Conservation (phyloP, 2,329 filamentous ascomycete species). For the Xylaria sp. region DNA sequence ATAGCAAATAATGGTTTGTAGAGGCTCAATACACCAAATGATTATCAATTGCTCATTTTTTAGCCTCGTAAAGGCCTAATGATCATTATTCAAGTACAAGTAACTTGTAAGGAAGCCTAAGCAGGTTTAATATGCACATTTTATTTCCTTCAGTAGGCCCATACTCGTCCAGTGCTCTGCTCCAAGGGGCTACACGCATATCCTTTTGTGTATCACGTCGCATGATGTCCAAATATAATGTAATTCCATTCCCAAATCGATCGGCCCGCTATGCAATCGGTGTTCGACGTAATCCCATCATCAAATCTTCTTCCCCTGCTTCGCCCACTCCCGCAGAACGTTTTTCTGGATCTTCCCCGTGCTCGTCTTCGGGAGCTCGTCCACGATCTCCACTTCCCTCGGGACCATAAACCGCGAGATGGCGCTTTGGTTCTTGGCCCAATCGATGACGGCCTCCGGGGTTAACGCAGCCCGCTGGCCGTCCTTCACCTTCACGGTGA, state of each 20-base stretch:
- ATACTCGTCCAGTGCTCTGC: neutral
- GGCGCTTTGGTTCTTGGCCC: constrained; percentile 81
- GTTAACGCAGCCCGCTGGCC: constrained; percentile 55
- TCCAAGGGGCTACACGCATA: neutral
- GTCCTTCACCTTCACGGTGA: constrained; percentile 79
- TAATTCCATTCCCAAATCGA: neutral
- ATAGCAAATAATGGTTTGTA: neutral
- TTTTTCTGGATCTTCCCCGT: constrained; percentile 99
- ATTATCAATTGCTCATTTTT: neutral
- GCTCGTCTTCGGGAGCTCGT: constrained; percentile 92
- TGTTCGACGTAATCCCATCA: neutral
- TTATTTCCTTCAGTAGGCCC: neutral
- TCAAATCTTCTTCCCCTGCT: constrained; percentile 46
- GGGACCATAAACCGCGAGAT: constrained; percentile 94
- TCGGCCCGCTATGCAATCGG: neutral
- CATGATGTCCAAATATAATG: neutral
- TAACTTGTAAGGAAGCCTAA: neutral
- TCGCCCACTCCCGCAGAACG: constrained; percentile 86
- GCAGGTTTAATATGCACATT: neutral
- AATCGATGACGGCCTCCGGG: constrained; percentile 79
- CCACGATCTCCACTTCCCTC: constrained; percentile 78
- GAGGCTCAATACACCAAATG: neutral
- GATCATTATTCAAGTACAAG: neutral
- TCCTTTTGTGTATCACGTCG: neutral
- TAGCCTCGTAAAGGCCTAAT: neutral